Conservation (phyloP, 2,329 filamentous ascomycete species). For the Lojkania enalia region DNA sequence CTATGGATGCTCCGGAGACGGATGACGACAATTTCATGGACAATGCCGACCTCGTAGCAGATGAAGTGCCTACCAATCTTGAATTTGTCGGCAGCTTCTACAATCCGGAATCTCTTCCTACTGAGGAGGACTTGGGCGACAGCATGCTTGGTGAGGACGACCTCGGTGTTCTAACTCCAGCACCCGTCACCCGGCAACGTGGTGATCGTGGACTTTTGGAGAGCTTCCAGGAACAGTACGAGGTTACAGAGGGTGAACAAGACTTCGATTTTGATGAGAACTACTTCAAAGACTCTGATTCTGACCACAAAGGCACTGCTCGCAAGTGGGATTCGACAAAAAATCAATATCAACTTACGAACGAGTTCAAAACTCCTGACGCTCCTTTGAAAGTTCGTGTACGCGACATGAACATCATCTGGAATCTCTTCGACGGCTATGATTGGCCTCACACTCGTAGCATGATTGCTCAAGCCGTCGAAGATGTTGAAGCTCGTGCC, state of each 20-base stretch:
- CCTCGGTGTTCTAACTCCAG: slow-evolving; percentile 39
- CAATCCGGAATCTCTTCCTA: slow-evolving; percentile 47
- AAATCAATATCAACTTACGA: slow-evolving; percentile 72
- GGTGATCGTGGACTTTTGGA: slow-evolving; percentile 49
- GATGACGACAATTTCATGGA: slow-evolving; percentile 41
- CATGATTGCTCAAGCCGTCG: slow-evolving; percentile 82
- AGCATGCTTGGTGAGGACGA: slow-evolving; percentile 48
- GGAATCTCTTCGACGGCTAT: slow-evolving; percentile 97
- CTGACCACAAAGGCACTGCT: slow-evolving; percentile 66
- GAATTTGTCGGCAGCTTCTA: slow-evolving; percentile 61
- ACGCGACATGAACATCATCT: slow-evolving; percentile 89
- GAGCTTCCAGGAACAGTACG: slow-evolving; percentile 58
- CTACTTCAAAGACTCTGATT: slow-evolving; percentile 67
- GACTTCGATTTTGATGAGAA: slow-evolving; percentile 76
- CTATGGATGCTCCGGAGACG: slow-evolving; percentile 64
- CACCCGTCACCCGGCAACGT: slow-evolving; percentile 33
- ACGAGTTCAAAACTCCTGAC: slow-evolving; percentile 61
- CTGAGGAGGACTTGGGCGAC: slow-evolving; percentile 48
- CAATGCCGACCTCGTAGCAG: slow-evolving; percentile 43
- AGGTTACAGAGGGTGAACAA: slow-evolving; percentile 59
- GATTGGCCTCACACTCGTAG: slow-evolving; percentile 91
- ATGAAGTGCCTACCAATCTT: slow-evolving; percentile 46
- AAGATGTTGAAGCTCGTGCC: slow-evolving; percentile 82
- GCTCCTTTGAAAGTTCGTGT: slow-evolving; percentile 78
- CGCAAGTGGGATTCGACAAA: slow-evolving; percentile 79